Percentiles rank a stretch among this genome's conserved stretches.
Evolutionary conservation across 305 asterid species (phyloP).

Genomic region (Fraxinus velutina): DNA sequence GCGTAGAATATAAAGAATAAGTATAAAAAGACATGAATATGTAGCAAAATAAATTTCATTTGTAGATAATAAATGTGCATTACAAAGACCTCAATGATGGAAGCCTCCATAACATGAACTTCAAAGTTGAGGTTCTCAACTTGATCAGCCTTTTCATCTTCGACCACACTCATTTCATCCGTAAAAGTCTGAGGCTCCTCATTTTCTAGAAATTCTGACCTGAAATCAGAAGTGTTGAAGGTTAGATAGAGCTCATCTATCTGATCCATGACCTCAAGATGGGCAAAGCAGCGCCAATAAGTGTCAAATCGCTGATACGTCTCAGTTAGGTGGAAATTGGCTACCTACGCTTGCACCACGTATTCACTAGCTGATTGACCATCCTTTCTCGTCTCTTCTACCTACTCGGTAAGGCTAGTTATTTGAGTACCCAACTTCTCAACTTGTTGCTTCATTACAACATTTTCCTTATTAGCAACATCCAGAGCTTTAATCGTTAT

Average conservation of each 20-base stretch:
- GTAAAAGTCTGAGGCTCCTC: not conserved
- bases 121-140: not conserved
- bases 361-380: not conserved
- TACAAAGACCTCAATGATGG: not conserved
- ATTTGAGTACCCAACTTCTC: not conserved
- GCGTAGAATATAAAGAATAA: not conserved
- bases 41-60: not conserved
- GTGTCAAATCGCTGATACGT: not conserved
- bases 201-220: not conserved
- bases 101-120: not conserved
- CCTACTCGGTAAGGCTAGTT: too few relatives aligned
- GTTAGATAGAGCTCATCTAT: not conserved
- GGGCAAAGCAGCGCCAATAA: not conserved
- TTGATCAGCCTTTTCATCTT: not conserved
- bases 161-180: not conserved
- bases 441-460: not conserved
- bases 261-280: not conserved
- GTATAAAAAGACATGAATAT: not conserved
- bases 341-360: not conserved
- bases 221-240: not conserved
- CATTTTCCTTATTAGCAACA: not conserved
- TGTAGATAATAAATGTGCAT: not conserved
- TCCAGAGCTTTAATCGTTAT: not conserved
- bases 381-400: not conserved
- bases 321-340: not conserved